phyloP scores from a whole-genome alignment of 495 filamentous ascomycete species.

The Pyrenula aspistea region DNA sequence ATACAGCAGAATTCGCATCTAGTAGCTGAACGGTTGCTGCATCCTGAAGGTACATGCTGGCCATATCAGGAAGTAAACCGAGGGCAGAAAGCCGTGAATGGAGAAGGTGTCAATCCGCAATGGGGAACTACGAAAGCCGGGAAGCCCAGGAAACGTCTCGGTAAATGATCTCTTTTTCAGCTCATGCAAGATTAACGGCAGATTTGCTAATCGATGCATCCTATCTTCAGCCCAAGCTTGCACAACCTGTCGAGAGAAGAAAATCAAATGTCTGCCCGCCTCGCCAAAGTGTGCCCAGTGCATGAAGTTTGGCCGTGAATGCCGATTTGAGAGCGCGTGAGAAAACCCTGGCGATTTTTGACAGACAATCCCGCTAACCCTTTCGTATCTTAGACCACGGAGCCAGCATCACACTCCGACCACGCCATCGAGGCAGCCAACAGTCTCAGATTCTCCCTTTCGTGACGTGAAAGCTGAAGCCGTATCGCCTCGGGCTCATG shows the following conservation, averaged over 20 bases:
- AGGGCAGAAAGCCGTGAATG: slow-evolving; percentile 75
- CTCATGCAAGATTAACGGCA: too few species aligned
- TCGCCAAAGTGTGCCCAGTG: slow-evolving; percentile 78
- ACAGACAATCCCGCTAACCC: neutral
- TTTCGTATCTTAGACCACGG: neutral
- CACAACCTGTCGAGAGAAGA: slow-evolving; percentile 86
- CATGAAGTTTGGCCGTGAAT: slow-evolving; percentile 74
- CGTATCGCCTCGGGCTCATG: neutral
- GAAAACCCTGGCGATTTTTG: slow-evolving; percentile 19
- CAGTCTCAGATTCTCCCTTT: neutral
- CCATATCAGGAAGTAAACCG: slow-evolving; percentile 79
- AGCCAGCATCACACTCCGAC: neutral
- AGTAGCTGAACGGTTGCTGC: slow-evolving; percentile 39
- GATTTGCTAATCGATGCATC: neutral
- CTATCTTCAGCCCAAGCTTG: slow-evolving; percentile 57
- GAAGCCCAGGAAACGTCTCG: slow-evolving; percentile 73
- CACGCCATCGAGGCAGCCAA: neutral
- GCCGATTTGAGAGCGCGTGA: slow-evolving; percentile 82
- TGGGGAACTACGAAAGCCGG: slow-evolving; percentile 92
- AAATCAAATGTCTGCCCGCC: slow-evolving; percentile 90
- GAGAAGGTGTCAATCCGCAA: slow-evolving; percentile 74
- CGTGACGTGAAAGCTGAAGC: neutral
- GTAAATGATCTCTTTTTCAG: too few species aligned
- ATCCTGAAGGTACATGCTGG: slow-evolving; percentile 73
- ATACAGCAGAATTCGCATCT: slow-evolving; percentile 20